Conservation (phyloP, 352 stramenopile species). For the Thraustotheca clavata region DNA sequence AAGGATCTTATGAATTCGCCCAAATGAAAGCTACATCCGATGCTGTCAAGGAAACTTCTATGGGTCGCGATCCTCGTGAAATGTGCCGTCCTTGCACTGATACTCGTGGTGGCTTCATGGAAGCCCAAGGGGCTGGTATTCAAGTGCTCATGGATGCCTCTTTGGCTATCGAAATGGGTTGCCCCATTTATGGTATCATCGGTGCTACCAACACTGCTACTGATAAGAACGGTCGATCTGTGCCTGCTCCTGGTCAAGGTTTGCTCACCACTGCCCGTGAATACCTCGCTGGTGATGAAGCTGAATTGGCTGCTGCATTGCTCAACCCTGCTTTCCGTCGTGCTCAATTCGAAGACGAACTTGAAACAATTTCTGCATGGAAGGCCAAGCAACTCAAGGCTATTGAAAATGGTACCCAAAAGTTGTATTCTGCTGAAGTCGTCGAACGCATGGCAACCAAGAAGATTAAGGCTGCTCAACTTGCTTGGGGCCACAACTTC, state of each 20-base stretch:
- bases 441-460: constrained; percentile 55
- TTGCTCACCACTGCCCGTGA: constrained; percentile 82
- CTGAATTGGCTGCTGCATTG: constrained; percentile 25
- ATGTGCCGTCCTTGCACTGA: constrained; percentile 78
- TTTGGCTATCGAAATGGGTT: constrained; percentile 79
- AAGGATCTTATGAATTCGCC: constrained; percentile 78
- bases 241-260: constrained; percentile 75
- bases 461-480: constrained; percentile 58
- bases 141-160: constrained; percentile 84
- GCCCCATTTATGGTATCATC: constrained; percentile 79
- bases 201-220: constrained; percentile 78
- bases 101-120: constrained; percentile 81
- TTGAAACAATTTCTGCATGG: constrained; percentile 65
- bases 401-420: constrained; percentile 28
- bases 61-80: constrained; percentile 70
- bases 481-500: constrained; percentile 61
- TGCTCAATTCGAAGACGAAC: constrained; percentile 62
- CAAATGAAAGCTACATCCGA: constrained; percentile 86
- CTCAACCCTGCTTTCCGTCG: constrained; percentile 66
- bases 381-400: constrained; percentile 43
- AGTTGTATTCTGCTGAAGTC: constrained; percentile 34
- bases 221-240: constrained; percentile 80
- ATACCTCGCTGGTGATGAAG: constrained; percentile 9
- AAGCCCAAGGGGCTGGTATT: constrained; percentile 80
- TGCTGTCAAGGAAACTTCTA: constrained; percentile 66